Evolutionary conservation across 257 asterid species (phyloP).

Genomic region (Asclepias syriaca): DNA sequence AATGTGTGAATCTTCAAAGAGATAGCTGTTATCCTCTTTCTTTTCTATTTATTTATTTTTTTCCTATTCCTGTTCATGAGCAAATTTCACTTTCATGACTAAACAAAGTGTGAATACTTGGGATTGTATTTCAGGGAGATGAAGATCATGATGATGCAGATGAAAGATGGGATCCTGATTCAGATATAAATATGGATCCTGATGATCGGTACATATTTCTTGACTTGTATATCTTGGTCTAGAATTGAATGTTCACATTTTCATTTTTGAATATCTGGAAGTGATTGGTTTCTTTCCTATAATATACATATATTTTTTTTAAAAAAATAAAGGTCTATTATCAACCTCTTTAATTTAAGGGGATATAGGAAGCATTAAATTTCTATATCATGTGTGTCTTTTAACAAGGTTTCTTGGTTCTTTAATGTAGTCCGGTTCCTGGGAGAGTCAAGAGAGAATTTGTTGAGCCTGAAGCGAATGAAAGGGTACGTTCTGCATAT

Average conservation of each 20-base stretch:
- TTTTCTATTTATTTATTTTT: too few species aligned
- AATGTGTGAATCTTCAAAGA: neutral
- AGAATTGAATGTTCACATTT: too few species aligned
- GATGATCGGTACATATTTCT: slow-evolving; percentile 28
- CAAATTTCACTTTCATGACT: too few species aligned
- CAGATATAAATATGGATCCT: slow-evolving; percentile 26
- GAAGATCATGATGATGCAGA: slow-evolving; percentile 43
- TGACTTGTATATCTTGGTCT: neutral
- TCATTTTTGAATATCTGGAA: too few species aligned
- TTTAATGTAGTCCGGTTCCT: slow-evolving; percentile 22
- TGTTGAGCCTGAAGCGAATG: slow-evolving; percentile 60
- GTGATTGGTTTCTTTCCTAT: too few species aligned
- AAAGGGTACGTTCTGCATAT: slow-evolving; percentile 37
- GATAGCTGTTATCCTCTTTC: too few species aligned
- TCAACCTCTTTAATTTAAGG: too few species aligned
- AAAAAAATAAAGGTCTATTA: too few species aligned
- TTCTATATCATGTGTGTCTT: neutral
- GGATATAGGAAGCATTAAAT: too few species aligned
- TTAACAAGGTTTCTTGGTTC: neutral
- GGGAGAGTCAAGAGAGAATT: slow-evolving; percentile 52
- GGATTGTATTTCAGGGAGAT: slow-evolving; percentile 22
- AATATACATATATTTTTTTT: too few species aligned
- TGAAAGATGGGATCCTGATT: slow-evolving; percentile 33
- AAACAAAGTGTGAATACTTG: neutral
- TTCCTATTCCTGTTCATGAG: too few species aligned